These are phyloP conservation scores for Saccharomycopsis sp. DNA, from an alignment of 805 yeast genomes.

Conservation along the genomic window DNA sequence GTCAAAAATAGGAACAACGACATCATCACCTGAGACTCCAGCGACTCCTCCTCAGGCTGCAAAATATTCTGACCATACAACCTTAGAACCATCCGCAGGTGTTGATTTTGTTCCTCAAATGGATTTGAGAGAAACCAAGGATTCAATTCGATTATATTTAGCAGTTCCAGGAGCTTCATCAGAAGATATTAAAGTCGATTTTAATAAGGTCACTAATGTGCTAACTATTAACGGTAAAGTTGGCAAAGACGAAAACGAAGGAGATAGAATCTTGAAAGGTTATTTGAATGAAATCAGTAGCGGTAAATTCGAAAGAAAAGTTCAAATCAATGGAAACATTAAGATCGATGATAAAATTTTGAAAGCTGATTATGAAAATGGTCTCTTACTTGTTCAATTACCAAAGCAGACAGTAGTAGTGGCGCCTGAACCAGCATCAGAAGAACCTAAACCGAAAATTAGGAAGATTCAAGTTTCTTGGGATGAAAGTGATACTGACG, in stretches of 20 bases:
- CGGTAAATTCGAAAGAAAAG: conserved; percentile 38
- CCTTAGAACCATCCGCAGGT: too few relatives aligned
- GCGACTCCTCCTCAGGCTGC: too few relatives aligned
- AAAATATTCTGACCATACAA: too few relatives aligned
- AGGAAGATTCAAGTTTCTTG: conserved; percentile 3
- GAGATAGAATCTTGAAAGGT: conserved; percentile 25
- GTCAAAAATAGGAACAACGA: too few relatives aligned
- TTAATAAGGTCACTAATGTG: conserved; percentile 38
- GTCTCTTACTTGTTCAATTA: not conserved
- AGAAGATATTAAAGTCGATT: conserved; percentile 39
- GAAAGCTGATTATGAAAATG: conserved; percentile 29
- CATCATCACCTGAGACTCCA: too few relatives aligned
- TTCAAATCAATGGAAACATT: conserved; percentile 33
- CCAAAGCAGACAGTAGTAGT: conserved; percentile 2
- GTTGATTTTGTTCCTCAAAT: conserved; percentile 35
- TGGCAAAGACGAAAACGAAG: conserved; percentile 27
- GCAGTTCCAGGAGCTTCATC: conserved; percentile 43
- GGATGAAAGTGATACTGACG: conserved; percentile 2
- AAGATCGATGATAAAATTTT: conserved; percentile 38
- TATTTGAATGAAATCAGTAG: conserved; percentile 30
- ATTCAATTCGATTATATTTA: conserved; percentile 35
- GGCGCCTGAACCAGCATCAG: not conserved
- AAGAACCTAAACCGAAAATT: not conserved
- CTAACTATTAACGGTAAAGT: conserved; percentile 39
- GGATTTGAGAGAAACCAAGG: conserved; percentile 39